These are phyloP conservation scores for Royoungia palumana DNA, from an alignment of 768 basidiomycete genomes.

Conservation along the genomic window DNA sequence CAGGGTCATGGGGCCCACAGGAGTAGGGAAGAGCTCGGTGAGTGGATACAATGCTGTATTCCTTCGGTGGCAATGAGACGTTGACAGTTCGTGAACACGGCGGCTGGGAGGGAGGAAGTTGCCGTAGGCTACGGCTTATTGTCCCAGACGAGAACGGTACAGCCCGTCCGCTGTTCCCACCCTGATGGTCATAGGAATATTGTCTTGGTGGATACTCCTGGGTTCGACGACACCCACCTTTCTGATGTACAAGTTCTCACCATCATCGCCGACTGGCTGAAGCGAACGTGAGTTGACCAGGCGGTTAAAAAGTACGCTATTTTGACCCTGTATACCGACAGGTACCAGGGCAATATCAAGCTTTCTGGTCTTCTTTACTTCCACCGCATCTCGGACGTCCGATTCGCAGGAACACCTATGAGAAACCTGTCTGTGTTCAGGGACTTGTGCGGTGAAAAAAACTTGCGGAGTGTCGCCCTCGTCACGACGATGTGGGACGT, in stretches of 20 bases:
- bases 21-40: constrained; percentile 18
- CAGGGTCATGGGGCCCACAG: constrained; percentile 19
- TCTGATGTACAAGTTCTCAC: constrained; percentile 9
- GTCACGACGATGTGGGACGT: constrained; percentile 22
- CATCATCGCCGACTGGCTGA: constrained; percentile 15
- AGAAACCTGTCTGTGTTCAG: constrained; percentile 10
- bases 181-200: constrained; percentile 13
- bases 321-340: background rate
- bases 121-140: background rate
- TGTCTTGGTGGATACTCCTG: constrained; percentile 17
- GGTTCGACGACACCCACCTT: constrained; percentile 15
- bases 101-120: background rate
- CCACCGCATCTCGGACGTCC: constrained; percentile 12
- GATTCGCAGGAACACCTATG: constrained; percentile 9
- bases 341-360: constrained; percentile 9
- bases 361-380: constrained; percentile 12
- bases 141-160: constrained; percentile 8
- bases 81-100: constrained; percentile 12
- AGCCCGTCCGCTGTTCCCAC: constrained; percentile 9
- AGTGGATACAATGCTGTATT: too few species aligned
- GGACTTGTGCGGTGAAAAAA: constrained; percentile 8
- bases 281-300: constrained; percentile 8
- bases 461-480: constrained; percentile 13
- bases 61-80: too few species aligned
- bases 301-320: background rate